Base-by-base conservation (phyloP, 2,329 filamentous ascomycete species). In the Cercospora zeae-maydis region DNA sequence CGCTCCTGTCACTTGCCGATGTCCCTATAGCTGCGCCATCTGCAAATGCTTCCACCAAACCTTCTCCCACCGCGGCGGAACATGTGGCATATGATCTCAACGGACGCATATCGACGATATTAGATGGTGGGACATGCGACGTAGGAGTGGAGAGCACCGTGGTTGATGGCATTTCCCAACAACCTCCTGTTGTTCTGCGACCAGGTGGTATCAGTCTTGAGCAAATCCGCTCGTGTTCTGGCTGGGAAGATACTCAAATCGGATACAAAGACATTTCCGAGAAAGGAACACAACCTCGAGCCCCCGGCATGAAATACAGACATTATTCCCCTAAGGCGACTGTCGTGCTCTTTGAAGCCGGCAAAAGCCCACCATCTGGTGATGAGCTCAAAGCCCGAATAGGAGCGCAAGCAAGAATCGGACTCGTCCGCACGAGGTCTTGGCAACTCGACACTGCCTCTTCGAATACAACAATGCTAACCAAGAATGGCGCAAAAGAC, bases 291-390 rank as follows among this genome's bases (percentile, higher is more conserved):
- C 79, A 76, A 9, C 95, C 95, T 0, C 83, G 91, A 61, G 95
- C 95, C 0, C 95, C 95, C 0, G 95, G 95, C 0, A 99, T 99
- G 95, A 99, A 99, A 78, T 99, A 99, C 75, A 91, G 95, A 74
- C 95, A 99, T 75, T 99, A 99, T 73, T 96, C 93, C 47, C 95
- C 95, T 0, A 91, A 88, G 75, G 96, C 95, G 1, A 86, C 83
- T 51, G 93, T 99, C 16, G 61, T 74, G 14, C 59, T 74, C 8
- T 96, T 92, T 73, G 91, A 96, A 74, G 78, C 84, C 31, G 80
- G 78, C 1, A 69, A 1, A 68, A 74, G 30, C 66, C 77, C 21
- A 67, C 69, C 65, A 4, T 47, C 72, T 2, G 47, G 64, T 2
- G 69, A 73, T 3, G 73, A 77, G 14, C 53, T 78, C 2, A 63